Percentiles rank a stretch among this genome's conserved stretches.
Conservation (phyloP, 495 filamentous ascomycete genomes). For the Aspergillus taichungensis region DNA sequence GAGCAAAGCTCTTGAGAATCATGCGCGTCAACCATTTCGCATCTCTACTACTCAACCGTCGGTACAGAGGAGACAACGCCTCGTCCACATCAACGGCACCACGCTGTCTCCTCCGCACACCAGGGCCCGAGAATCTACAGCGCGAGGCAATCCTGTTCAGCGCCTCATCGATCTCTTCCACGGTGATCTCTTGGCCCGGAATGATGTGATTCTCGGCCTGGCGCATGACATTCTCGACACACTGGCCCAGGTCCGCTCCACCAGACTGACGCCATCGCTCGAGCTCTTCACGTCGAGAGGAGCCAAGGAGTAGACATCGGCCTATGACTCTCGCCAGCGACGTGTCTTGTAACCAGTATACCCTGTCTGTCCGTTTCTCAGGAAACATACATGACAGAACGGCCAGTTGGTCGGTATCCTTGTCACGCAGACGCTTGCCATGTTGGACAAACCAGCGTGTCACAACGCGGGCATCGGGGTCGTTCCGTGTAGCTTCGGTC, state of each 20-base stretch:
- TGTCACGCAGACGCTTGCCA: constrained; percentile 39
- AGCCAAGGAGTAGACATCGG: constrained; percentile 52
- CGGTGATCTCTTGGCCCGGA: constrained; percentile 41
- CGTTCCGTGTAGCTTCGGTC: constrained; percentile 20
- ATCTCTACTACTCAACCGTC: constrained; percentile 54
- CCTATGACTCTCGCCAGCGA: constrained; percentile 55
- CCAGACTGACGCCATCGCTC: constrained; percentile 50
- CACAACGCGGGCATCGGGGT: constrained; percentile 30
- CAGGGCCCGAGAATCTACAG: constrained; percentile 59
- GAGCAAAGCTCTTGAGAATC: constrained; percentile 66
- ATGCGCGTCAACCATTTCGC: constrained; percentile 85
- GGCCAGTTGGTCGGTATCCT: constrained; percentile 44
- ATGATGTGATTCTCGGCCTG: constrained; percentile 46
- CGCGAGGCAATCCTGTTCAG: constrained; percentile 55
- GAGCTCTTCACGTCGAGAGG: constrained; percentile 49
- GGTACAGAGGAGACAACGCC: constrained; percentile 47
- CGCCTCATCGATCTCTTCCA: constrained; percentile 65
- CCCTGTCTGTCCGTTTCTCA: constrained; percentile 62
- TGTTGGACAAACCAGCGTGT: constrained; percentile 55
- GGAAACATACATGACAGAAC: constrained; percentile 69
- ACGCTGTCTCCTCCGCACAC: constrained; percentile 41
- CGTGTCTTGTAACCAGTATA: constrained; percentile 56
- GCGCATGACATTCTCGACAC: constrained; percentile 56
- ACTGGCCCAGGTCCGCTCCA: constrained; percentile 58
- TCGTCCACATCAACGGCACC: constrained; percentile 35